Evolutionary conservation across 768 basidiomycete genomes (phyloP).

Genomic region (Termitomyces sp.): DNA sequence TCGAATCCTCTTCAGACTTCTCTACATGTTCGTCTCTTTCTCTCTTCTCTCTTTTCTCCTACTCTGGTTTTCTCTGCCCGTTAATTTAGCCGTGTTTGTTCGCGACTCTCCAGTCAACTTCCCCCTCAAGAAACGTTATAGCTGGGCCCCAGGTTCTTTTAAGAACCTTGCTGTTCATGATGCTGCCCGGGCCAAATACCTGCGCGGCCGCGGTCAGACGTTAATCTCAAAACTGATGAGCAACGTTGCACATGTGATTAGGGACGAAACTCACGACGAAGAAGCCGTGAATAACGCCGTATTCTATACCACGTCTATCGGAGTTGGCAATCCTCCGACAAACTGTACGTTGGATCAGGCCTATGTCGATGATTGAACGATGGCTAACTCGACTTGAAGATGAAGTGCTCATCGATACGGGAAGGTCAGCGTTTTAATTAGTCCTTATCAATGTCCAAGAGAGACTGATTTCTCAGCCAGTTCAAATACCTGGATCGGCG

Average conservation of each 20-base stretch:
- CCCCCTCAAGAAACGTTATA: conserved; percentile 47
- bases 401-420: conserved; percentile 54
- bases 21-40: conserved; percentile 12
- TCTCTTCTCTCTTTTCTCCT: conserved; percentile 36
- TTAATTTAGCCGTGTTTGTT: conserved; percentile 33
- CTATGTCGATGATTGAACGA: not conserved
- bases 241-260: not conserved
- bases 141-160: too few relatives aligned
- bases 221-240: conserved; percentile 20
- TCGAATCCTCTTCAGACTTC: not conserved
- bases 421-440: conserved; percentile 28
- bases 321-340: conserved; percentile 50
- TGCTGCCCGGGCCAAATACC: conserved; percentile 37
- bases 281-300: conserved; percentile 26
- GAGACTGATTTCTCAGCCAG: conserved; percentile 19
- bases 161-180: conserved; percentile 45
- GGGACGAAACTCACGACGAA: conserved; percentile 32
- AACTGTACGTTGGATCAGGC: conserved; percentile 27
- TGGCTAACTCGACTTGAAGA: conserved; percentile 25
- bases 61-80: conserved; percentile 37
- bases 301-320: conserved; percentile 39
- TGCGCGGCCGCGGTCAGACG: conserved; percentile 32
- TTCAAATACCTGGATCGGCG: conserved; percentile 71
- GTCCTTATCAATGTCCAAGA: not conserved
- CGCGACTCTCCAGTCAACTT: conserved; percentile 36